Evolutionary conservation across 106 monocot species (phyloP).

Genomic region (Hemerocallis citrina): DNA sequence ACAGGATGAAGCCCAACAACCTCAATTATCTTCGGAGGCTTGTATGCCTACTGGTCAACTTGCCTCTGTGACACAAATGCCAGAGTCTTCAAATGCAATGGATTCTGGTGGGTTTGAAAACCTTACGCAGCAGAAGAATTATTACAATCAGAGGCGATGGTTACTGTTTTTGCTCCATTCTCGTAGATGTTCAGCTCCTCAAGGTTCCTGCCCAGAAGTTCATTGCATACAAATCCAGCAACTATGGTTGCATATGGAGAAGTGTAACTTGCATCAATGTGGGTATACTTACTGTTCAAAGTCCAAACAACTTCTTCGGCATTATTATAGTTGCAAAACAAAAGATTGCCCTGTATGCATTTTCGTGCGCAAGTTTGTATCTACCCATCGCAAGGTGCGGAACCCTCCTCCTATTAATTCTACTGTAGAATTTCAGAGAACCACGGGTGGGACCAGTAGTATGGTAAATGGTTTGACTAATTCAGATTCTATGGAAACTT

Average conservation of each 20-base stretch:
- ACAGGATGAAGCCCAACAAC: slow-evolving; percentile 43
- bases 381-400: slow-evolving; percentile 19
- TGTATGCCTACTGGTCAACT: slow-evolving; percentile 2
- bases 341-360: slow-evolving; percentile 76
- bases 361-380: slow-evolving; percentile 39
- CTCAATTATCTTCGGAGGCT: slow-evolving; percentile 22
- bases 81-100: slow-evolving; percentile 7
- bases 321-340: slow-evolving; percentile 36
- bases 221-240: slow-evolving; percentile 54
- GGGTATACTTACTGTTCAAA: slow-evolving; percentile 38
- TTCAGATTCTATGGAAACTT: slow-evolving; percentile 27
- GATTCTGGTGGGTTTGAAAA: slow-evolving; percentile 13
- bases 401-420: slow-evolving; percentile 18
- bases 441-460: slow-evolving; percentile 11
- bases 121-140: slow-evolving; percentile 19
- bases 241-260: slow-evolving; percentile 49
- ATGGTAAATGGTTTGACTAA: slow-evolving; percentile 22
- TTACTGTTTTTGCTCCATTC: slow-evolving; percentile 76
- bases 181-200: slow-evolving; percentile 41
- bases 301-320: slow-evolving; percentile 43
- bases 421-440: slow-evolving; percentile 14
- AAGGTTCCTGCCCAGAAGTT: slow-evolving; percentile 57
- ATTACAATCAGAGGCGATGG: slow-evolving; percentile 61
- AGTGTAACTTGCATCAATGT: slow-evolving; percentile 49
- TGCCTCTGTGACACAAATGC: slow-evolving; percentile 13